Conservation (phyloP, 768 basidiomycete genomes). For the Lactarius tabidus region DNA sequence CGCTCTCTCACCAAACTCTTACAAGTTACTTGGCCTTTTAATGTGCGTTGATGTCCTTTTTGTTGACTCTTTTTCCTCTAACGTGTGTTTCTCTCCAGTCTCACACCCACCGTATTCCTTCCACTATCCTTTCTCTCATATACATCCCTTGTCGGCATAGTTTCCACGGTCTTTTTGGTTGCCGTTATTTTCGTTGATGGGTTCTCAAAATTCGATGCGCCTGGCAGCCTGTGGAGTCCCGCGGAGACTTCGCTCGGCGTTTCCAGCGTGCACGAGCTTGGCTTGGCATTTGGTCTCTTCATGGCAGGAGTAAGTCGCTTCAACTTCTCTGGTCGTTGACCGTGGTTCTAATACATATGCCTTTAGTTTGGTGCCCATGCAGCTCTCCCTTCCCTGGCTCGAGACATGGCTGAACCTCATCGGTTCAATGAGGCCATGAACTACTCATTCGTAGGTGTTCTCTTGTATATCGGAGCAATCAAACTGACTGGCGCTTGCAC, state of each 20-base stretch:
- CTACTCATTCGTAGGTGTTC: constrained; percentile 65
- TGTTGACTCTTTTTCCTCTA: background rate
- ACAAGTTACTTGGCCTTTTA: constrained; percentile 69
- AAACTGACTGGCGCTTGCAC: background rate
- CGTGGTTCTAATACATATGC: background rate
- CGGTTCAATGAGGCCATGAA: constrained; percentile 81
- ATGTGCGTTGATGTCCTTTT: constrained; percentile 45
- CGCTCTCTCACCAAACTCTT: constrained; percentile 57
- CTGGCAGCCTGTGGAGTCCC: constrained; percentile 79
- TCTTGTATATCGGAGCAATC: constrained; percentile 22
- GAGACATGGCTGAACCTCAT: constrained; percentile 83
- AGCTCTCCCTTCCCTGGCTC: constrained; percentile 83
- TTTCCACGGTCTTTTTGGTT: constrained; percentile 73
- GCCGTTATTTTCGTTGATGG: constrained; percentile 81
- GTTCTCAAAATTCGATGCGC: constrained; percentile 59
- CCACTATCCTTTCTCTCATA: constrained; percentile 85
- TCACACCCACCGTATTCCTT: constrained; percentile 81
- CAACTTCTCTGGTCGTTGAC: background rate
- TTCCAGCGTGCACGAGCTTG: constrained; percentile 52
- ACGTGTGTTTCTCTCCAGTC: constrained; percentile 38
- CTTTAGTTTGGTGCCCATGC: constrained; percentile 85
- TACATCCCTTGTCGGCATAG: constrained; percentile 80
- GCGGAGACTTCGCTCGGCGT: constrained; percentile 62
- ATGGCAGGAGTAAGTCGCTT: constrained; percentile 73
- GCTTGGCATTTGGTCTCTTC: constrained; percentile 82